Conservation (phyloP, 2,329 filamentous ascomycete genomes). For the Pseudopyricularia javanii region DNA sequence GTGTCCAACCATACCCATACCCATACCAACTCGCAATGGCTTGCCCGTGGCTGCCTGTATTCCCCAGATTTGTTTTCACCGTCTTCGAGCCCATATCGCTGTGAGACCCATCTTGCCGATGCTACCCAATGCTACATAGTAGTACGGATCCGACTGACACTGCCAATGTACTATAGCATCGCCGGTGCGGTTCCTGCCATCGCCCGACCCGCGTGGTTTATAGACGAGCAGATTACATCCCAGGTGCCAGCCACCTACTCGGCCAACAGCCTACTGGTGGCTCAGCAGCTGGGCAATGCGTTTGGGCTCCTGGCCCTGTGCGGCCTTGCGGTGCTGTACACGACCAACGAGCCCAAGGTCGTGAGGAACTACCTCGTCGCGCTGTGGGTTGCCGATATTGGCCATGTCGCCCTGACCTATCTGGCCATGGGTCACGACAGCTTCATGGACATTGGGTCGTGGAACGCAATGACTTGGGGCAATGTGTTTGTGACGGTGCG, state of each 20-base stretch:
- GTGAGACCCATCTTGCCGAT: conserved; percentile 25
- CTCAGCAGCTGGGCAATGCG: conserved; percentile 56
- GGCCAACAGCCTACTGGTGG: conserved; percentile 40
- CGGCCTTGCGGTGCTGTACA: conserved; percentile 50
- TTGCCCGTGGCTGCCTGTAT: conserved; percentile 41
- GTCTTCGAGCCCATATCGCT: conserved; percentile 57
- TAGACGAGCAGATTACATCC: conserved; percentile 44
- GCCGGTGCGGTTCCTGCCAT: conserved; percentile 46
- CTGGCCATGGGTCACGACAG: conserved; percentile 42
- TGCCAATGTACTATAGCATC: conserved; percentile 28
- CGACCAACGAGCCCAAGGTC: conserved; percentile 52
- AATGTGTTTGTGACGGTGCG: conserved; percentile 56
- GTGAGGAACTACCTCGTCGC: conserved; percentile 56
- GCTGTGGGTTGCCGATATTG: conserved; percentile 53
- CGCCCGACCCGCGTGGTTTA: conserved; percentile 47
- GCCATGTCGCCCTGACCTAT: conserved; percentile 52
- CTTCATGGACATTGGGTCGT: conserved; percentile 38
- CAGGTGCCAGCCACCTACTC: conserved; percentile 17
- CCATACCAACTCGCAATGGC: conserved; percentile 31
- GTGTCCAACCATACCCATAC: background rate
- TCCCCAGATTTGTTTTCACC: conserved; percentile 56
- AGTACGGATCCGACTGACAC: background rate
- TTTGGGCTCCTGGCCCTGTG: conserved; percentile 56
- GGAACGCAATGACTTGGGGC: conserved; percentile 64
- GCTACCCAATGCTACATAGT: background rate